These are phyloP conservation scores for Halophytophthora polymorphica DNA, from an alignment of 352 stramenopile genomes.

Conservation along the genomic window DNA sequence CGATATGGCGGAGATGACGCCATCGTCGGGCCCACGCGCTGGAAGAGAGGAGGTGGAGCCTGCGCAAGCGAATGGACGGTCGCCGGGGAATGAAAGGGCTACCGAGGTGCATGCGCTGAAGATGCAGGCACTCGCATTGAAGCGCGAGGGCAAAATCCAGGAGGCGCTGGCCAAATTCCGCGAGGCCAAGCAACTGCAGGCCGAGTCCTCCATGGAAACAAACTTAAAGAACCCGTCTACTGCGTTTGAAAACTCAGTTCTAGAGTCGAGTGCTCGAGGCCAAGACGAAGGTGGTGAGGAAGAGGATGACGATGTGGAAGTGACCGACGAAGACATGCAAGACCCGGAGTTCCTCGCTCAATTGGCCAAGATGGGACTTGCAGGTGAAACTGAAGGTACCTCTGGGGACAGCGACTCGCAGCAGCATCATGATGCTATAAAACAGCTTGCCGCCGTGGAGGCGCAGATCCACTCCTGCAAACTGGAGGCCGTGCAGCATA, in stretches of 20 bases:
- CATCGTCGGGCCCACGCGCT: neutral
- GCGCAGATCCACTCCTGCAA: slow-evolving; percentile 48
- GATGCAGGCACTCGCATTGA: slow-evolving; percentile 50
- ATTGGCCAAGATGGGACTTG: slow-evolving; percentile 45
- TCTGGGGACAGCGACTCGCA: neutral
- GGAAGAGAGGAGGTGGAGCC: neutral
- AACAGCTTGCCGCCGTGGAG: slow-evolving; percentile 32
- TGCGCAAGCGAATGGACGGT: neutral
- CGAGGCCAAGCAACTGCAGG: slow-evolving; percentile 54
- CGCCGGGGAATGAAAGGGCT: neutral
- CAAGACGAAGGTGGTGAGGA: slow-evolving; percentile 16
- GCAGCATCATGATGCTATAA: slow-evolving; percentile 8
- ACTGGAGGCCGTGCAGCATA: slow-evolving; percentile 43
- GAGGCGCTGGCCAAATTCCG: slow-evolving; percentile 57
- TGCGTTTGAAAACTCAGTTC: neutral
- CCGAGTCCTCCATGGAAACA: slow-evolving; percentile 8
- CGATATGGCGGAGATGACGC: slow-evolving; percentile 17
- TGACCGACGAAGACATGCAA: slow-evolving; percentile 78
- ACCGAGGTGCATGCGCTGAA: slow-evolving; percentile 45
- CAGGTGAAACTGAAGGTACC: slow-evolving; percentile 4
- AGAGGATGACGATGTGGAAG: slow-evolving; percentile 33
- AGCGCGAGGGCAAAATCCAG: slow-evolving; percentile 47
- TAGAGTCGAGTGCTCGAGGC: slow-evolving; percentile 3
- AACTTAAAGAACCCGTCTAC: slow-evolving; percentile 1
- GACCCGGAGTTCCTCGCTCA: slow-evolving; percentile 68